A percentile compares a stretch with the other conserved stretches of the same genome.
Evolutionary conservation across 495 filamentous ascomycete species (phyloP).

Genomic region (Pseudomonodictys pantanalensis): DNA sequence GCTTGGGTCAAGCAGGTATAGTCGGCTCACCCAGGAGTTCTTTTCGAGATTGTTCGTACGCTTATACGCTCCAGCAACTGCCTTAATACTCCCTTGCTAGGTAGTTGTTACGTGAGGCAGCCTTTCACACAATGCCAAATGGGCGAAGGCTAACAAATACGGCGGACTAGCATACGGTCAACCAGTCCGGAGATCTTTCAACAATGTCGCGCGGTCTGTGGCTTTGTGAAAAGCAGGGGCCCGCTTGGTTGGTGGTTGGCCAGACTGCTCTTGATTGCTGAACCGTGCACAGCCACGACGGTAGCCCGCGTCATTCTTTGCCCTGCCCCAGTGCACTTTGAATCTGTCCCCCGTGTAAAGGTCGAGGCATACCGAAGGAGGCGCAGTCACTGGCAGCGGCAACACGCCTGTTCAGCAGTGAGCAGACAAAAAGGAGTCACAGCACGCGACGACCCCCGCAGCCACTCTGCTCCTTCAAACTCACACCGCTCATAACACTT

Average conservation of each 20-base stretch:
- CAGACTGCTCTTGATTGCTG: not conserved
- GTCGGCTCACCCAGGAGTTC: too few relatives aligned
- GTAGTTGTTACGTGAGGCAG: too few relatives aligned
- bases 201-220: not conserved
- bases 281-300: constrained; percentile 9
- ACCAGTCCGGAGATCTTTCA: not conserved
- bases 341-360: not conserved
- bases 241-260: not conserved
- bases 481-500: not conserved
- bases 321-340: not conserved
- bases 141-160: too few relatives aligned
- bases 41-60: too few relatives aligned
- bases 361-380: constrained; percentile 19
- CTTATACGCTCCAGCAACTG: too few relatives aligned
- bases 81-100: too few relatives aligned
- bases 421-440: not conserved
- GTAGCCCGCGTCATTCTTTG: not conserved
- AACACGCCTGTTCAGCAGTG: not conserved
- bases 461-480: not conserved
- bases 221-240: not conserved
- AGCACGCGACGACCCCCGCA: not conserved
- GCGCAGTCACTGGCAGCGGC: constrained; percentile 18
- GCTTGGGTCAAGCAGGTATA: too few relatives aligned
- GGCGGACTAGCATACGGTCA: too few relatives aligned
- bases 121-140: too few relatives aligned